Conservation (phyloP, 768 basidiomycete species). For the Boletus fagicola region DNA sequence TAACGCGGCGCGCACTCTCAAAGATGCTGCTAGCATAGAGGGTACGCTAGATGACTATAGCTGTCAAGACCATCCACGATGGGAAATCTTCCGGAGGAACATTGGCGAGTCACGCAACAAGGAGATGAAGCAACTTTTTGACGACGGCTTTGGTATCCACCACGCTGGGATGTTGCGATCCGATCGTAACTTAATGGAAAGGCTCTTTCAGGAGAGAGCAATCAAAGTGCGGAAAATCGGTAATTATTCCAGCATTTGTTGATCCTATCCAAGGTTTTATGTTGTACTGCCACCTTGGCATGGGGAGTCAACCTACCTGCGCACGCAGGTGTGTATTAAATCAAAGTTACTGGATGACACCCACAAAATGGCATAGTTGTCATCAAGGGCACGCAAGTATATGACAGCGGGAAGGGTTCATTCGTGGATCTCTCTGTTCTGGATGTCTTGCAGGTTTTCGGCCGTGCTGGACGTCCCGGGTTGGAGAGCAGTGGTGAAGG, state of each 20-base stretch:
- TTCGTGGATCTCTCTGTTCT: slow-evolving; percentile 92
- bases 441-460: slow-evolving; percentile 97
- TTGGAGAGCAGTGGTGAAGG: slow-evolving; percentile 93
- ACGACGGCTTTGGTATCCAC: slow-evolving; percentile 92
- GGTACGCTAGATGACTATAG: slow-evolving; percentile 76
- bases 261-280: slow-evolving; percentile 66
- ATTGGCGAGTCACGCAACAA: slow-evolving; percentile 85
- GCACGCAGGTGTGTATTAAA: slow-evolving; percentile 69
- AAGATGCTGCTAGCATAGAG: slow-evolving; percentile 72
- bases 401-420: slow-evolving; percentile 84
- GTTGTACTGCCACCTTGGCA: slow-evolving; percentile 96
- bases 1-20: slow-evolving; percentile 78
- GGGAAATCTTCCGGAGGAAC: slow-evolving; percentile 68
- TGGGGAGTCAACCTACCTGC: slow-evolving; percentile 99
- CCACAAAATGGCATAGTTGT: slow-evolving; percentile 52
- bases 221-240: slow-evolving; percentile 67
- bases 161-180: slow-evolving; percentile 97
- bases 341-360: slow-evolving; percentile 2
- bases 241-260: not conserved
- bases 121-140: slow-evolving; percentile 95
- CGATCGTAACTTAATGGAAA: slow-evolving; percentile 94
- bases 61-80: slow-evolving; percentile 79
- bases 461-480: slow-evolving; percentile 88
- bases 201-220: slow-evolving; percentile 84
- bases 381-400: slow-evolving; percentile 97